A percentile compares a stretch with the other conserved stretches of the same genome.
These are phyloP conservation scores for Sporothrix curviconia DNA, from an alignment of 2,329 filamentous ascomycete species.

Conservation along the genomic window DNA sequence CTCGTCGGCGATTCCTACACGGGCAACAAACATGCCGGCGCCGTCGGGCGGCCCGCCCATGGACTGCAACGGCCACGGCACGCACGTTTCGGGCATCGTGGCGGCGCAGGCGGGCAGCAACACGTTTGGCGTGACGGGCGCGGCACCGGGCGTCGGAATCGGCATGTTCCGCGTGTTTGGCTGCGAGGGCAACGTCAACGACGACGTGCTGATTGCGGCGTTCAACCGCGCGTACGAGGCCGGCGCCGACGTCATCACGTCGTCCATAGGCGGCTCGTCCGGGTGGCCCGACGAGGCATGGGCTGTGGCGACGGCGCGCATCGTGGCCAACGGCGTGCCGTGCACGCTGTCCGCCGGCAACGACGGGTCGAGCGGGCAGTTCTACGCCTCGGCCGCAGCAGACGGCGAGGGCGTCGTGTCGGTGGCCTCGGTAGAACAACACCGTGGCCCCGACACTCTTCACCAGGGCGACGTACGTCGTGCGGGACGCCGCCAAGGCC, in stretches of 20 bases:
- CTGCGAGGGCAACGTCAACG: slow-evolving; percentile 42
- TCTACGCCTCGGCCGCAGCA: slow-evolving; percentile 44
- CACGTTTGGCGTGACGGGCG: slow-evolving; percentile 46
- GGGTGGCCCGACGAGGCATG: slow-evolving; percentile 49
- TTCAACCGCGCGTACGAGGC: slow-evolving; percentile 55
- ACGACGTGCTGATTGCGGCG: slow-evolving; percentile 53
- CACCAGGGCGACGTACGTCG: slow-evolving; percentile 35
- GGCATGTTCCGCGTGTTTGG: slow-evolving; percentile 54
- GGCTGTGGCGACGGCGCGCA: slow-evolving; percentile 44
- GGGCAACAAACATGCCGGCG: slow-evolving; percentile 30
- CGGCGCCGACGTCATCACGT: slow-evolving; percentile 51
- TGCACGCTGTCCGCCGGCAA: slow-evolving; percentile 46
- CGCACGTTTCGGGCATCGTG: slow-evolving; percentile 56
- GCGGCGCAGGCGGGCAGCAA: slow-evolving; percentile 49
- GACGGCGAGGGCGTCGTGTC: slow-evolving; percentile 41
- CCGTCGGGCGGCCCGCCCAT: slow-evolving; percentile 45
- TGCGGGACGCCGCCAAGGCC: slow-evolving; percentile 29
- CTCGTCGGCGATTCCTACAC: slow-evolving; percentile 29
- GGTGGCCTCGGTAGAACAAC: slow-evolving; percentile 47
- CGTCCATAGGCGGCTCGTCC: slow-evolving; percentile 44
- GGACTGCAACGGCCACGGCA: slow-evolving; percentile 51
- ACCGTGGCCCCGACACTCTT: slow-evolving; percentile 30
- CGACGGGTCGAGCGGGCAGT: slow-evolving; percentile 41
- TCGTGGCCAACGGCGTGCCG: slow-evolving; percentile 48
- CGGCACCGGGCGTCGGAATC: slow-evolving; percentile 49